Base-by-base conservation (phyloP, 441 rosid genomes). In the Aquilaria agallochum region DNA sequence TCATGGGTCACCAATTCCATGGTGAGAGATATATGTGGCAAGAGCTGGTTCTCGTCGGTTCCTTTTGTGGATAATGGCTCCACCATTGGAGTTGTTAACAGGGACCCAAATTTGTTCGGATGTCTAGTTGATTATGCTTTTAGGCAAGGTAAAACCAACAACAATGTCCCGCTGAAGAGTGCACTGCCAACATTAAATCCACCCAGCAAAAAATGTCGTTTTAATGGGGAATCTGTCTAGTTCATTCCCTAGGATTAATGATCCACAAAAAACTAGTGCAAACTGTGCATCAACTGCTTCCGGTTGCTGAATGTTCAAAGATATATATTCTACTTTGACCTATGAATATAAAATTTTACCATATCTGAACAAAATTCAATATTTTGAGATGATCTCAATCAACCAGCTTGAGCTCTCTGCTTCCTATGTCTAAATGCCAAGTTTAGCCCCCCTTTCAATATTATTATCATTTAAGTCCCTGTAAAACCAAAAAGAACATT, bases 21-120 rank as follows among this genome's bases (percentile, higher is more conserved):
- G 97, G 92, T 77, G 27, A 97, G 97, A 0, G 98, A 93, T 76
- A 94, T 94, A 54, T 83, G 55, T 53, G 98, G 98, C 31, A 94
- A 84, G 83, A 89, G 82, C 61, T 94, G 97, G 99, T 56, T 69
- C 9, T 76, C 97, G 12, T 50, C 83, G 13, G 72, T 63, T 9
- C 68, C 82, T 48, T 68, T 72, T 15, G 78, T 77, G 31, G 71
- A 91, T 0, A 70, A 73, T 6, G 45, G 40, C 50, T 70, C 80
- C 36, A 87, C 90, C 58, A 69, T 84, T 47, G 97, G 95, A 72
- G 72, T 85, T 53, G 90, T 68, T 13, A 80, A 81, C 32, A 90
- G 87, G 74, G 83, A 77, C 52, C 88, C 96, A 0, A 80, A 82
- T 65, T 78, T 90, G 80, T 94, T 94, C 60, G 96, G 88, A 42